Evolutionary conservation across 2,329 filamentous ascomycete species (phyloP).

Genomic region (Paraphoma sp.): DNA sequence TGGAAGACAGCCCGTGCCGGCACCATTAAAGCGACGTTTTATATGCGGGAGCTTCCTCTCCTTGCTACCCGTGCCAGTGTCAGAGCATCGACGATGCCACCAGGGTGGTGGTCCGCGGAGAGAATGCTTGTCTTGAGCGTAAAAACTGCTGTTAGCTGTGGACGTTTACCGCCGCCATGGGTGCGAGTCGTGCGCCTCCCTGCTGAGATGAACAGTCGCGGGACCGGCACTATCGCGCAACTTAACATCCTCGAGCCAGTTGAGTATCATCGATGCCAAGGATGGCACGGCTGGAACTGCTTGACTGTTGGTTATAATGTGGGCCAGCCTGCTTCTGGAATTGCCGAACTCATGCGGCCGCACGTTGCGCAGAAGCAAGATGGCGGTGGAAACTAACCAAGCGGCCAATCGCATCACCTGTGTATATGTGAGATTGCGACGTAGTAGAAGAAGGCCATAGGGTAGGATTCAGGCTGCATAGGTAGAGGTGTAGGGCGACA

Average conservation of each 20-base stretch:
- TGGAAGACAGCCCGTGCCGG: not conserved
- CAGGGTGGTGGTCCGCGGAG: not conserved
- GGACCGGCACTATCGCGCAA: not conserved
- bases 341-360: not conserved
- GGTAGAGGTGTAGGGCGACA: constrained; percentile 18
- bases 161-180: not conserved
- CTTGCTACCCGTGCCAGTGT: not conserved
- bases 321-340: not conserved
- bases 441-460: constrained; percentile 9
- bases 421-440: constrained; percentile 12
- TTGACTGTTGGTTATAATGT: not conserved
- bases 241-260: not conserved
- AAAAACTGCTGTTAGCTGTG: not conserved
- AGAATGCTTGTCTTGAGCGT: not conserved
- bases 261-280: not conserved
- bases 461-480: constrained; percentile 12
- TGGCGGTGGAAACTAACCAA: not conserved
- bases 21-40: not conserved
- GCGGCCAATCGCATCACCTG: not conserved
- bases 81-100: not conserved
- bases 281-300: not conserved
- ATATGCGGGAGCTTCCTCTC: too few relatives aligned
- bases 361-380: not conserved
- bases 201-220: not conserved
- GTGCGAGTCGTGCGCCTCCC: not conserved